Percentiles rank a stretch among this genome's conserved stretches.
These are phyloP conservation scores for Penicillium pancosmium DNA, from an alignment of 495 filamentous ascomycete genomes.

Conservation along the genomic window DNA sequence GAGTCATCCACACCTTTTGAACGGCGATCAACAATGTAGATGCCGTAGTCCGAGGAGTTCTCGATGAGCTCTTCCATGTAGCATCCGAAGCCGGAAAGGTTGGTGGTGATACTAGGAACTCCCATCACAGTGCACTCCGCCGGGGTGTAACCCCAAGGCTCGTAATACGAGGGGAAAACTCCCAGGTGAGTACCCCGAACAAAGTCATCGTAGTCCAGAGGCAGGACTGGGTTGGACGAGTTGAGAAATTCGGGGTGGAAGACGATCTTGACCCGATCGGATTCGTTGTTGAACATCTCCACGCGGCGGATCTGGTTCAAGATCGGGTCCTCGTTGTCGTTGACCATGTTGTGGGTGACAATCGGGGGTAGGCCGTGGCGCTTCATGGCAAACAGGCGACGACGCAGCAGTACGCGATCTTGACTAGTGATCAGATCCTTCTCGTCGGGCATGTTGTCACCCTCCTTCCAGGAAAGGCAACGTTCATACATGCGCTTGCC, in stretches of 20 bases:
- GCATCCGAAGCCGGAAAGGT: slow-evolving; percentile 95
- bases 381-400: slow-evolving; percentile 95
- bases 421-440: slow-evolving; percentile 91
- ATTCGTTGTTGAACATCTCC: slow-evolving; percentile 93
- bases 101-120: slow-evolving; percentile 97
- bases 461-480: slow-evolving; percentile 91
- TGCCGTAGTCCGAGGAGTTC: slow-evolving; percentile 96
- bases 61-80: slow-evolving; percentile 99
- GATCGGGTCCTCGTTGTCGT: slow-evolving; percentile 90
- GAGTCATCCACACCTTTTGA: slow-evolving; percentile 96
- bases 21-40: slow-evolving; percentile 97
- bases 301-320: slow-evolving; percentile 95
- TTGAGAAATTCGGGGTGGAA: slow-evolving; percentile 99
- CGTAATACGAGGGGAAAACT: slow-evolving; percentile 96
- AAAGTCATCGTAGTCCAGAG: slow-evolving; percentile 97
- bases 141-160: slow-evolving; percentile 98
- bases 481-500: slow-evolving; percentile 94
- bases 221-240: slow-evolving; percentile 91
- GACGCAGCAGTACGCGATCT: slow-evolving; percentile 89
- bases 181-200: slow-evolving; percentile 95
- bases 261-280: slow-evolving; percentile 93
- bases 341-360: slow-evolving; percentile 99
- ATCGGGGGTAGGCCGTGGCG: slow-evolving; percentile 86
- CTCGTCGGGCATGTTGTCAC: slow-evolving; percentile 88
- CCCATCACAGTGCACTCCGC: slow-evolving; percentile 99